Evolutionary conservation across 2,329 filamentous ascomycete species (phyloP).

Genomic region (Hymenoscyphus repandus): DNA sequence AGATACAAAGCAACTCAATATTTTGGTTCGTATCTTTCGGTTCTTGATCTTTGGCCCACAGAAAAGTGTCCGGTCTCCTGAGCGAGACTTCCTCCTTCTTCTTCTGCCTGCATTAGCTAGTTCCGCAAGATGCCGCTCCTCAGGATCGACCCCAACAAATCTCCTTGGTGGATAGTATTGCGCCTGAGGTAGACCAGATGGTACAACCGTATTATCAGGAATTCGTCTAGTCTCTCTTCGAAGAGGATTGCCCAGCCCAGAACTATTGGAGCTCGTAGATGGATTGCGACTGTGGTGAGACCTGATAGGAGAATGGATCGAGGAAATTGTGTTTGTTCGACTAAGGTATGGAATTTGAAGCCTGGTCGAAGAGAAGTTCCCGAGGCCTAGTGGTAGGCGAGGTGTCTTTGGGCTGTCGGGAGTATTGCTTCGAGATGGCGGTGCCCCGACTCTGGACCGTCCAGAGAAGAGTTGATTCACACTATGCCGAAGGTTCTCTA

Average conservation of each 20-base stretch:
- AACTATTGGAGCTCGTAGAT: constrained; percentile 11
- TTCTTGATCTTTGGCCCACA: constrained; percentile 50
- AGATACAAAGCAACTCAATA: constrained; percentile 59
- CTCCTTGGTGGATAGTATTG: constrained; percentile 12
- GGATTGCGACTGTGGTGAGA: constrained; percentile 12
- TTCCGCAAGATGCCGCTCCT: constrained; percentile 43
- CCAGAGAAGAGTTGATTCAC: constrained; percentile 27
- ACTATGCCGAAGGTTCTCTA: constrained; percentile 21
- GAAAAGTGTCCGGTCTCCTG: constrained; percentile 13
- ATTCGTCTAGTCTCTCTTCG: constrained; percentile 4
- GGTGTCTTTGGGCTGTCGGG: constrained; percentile 44
- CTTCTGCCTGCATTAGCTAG: constrained; percentile 39
- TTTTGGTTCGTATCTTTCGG: constrained; percentile 46
- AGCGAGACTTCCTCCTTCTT: constrained; percentile 32
- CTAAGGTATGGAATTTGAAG: constrained; percentile 39
- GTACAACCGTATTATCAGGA: constrained; percentile 1
- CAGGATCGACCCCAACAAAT: constrained; percentile 42
- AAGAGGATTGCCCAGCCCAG: constrained; percentile 6
- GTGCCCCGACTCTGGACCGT: constrained; percentile 21
- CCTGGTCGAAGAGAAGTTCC: constrained; percentile 38
- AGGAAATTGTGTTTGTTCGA: constrained; percentile 36
- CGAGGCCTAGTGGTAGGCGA: constrained; percentile 34
- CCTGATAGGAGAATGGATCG: constrained; percentile 26
- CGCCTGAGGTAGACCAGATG: constrained; percentile 12
- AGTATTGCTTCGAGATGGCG: constrained; percentile 10